phyloP scores from a whole-genome alignment of 1,284 basidiomycete species.

The Mycena sp. region DNA sequence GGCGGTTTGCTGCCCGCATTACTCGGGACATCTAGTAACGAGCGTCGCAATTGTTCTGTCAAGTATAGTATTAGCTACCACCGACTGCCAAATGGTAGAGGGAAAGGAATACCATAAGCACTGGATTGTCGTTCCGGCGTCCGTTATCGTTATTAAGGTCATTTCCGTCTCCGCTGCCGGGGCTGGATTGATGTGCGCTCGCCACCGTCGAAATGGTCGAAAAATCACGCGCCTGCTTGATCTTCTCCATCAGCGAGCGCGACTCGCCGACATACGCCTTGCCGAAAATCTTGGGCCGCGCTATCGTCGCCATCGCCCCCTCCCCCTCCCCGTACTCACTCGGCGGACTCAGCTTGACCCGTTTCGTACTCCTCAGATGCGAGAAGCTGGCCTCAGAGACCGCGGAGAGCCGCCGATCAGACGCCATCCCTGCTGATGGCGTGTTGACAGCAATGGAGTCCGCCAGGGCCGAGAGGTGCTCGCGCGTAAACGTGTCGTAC shows the following conservation, averaged over 20 bases:
- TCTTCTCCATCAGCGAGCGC: conserved; percentile 76
- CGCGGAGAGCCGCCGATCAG: conserved; percentile 49
- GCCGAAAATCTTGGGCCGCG: conserved; percentile 54
- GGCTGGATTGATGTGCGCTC: conserved; percentile 8
- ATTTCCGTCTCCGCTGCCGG: conserved; percentile 3
- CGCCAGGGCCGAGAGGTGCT: conserved; percentile 90
- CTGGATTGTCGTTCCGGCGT: conserved; percentile 18
- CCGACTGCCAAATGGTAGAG: too few relatives aligned
- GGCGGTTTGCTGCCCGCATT: conserved; percentile 37
- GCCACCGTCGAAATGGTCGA: conserved; percentile 74
- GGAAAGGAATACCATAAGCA: conserved; percentile 22
- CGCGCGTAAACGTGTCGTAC: conserved; percentile 93
- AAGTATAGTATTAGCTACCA: not conserved
- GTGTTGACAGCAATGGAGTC: conserved; percentile 88
- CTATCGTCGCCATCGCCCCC: conserved; percentile 56
- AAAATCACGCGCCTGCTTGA: conserved; percentile 76
- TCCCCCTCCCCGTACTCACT: conserved; percentile 60
- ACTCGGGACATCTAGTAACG: conserved; percentile 43
- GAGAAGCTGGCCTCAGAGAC: conserved; percentile 54
- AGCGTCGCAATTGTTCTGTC: conserved; percentile 34
- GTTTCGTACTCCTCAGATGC: conserved; percentile 75
- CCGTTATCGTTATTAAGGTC: conserved; percentile 1
- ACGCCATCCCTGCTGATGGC: conserved; percentile 60
- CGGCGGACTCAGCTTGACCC: conserved; percentile 73
- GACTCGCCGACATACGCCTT: conserved; percentile 81